Conservation (phyloP, 768 basidiomycete genomes). For the Pisolithus albus region DNA sequence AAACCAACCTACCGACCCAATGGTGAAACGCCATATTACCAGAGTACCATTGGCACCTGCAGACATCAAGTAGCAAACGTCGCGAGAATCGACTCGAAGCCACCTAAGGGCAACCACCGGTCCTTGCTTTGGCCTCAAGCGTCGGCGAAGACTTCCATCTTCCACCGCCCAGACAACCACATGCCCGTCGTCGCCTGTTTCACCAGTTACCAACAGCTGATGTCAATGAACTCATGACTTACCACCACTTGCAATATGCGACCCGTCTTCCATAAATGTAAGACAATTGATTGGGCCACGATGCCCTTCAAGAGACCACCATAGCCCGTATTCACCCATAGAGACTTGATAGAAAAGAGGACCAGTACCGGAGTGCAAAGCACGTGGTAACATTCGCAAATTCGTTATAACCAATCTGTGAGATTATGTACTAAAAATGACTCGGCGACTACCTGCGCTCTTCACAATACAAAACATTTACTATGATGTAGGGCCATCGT, state of each 20-base stretch:
- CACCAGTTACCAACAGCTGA: neutral
- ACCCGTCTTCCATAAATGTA: neutral
- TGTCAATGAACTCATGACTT: neutral
- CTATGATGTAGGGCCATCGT: too few species aligned
- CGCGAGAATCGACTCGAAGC: neutral
- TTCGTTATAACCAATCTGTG: too few species aligned
- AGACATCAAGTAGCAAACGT: neutral
- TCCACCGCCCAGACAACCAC: neutral
- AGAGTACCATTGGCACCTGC: constrained; percentile 3
- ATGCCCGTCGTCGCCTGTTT: constrained; percentile 2
- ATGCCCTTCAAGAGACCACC: neutral
- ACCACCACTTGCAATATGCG: neutral
- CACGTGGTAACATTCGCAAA: too few species aligned
- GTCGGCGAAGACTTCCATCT: neutral
- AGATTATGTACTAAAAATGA: too few species aligned
- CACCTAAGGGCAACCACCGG: neutral
- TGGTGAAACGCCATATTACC: neutral
- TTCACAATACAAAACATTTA: too few species aligned
- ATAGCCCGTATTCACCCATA: constrained; percentile 1
- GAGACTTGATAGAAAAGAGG: too few species aligned
- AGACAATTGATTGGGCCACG: neutral
- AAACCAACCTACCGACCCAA: neutral
- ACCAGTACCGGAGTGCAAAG: too few species aligned
- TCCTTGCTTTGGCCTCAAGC: constrained; percentile 1
- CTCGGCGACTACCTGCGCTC: too few species aligned